Percentiles rank a stretch among this genome's conserved stretches.
Evolutionary conservation across 352 stramenopile genomes (phyloP).

Genomic region (Salisapilia sapeloensis): DNA sequence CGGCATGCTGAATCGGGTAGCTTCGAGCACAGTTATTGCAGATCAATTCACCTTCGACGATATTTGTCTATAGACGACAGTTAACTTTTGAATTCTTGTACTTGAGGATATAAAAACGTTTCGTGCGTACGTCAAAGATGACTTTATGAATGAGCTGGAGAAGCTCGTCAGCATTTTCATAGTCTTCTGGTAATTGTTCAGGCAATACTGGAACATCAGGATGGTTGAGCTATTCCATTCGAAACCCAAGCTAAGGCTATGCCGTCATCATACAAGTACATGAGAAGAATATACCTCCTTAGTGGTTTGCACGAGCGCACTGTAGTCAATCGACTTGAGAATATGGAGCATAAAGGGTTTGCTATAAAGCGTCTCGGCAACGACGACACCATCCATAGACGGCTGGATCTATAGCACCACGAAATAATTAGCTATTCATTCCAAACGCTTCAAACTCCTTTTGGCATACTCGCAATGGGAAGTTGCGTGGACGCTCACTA

Average conservation of each 20-base stretch:
- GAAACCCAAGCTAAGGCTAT: not conserved
- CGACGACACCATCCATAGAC: constrained; percentile 63
- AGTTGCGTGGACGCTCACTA: constrained; percentile 49
- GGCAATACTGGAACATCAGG: constrained; percentile 56
- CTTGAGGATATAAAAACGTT: not conserved
- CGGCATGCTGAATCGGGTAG: constrained; percentile 60
- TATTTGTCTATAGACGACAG: constrained; percentile 38
- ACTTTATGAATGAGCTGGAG: constrained; percentile 61
- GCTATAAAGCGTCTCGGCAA: constrained; percentile 62
- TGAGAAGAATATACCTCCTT: constrained; percentile 24
- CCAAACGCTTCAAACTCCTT: not conserved
- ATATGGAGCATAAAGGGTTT: constrained; percentile 79
- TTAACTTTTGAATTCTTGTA: too few relatives aligned
- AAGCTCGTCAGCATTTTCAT: constrained; percentile 40
- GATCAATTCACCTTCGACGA: constrained; percentile 66
- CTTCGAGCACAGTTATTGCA: constrained; percentile 73
- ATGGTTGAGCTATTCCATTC: constrained; percentile 40
- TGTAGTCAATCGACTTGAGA: constrained; percentile 76
- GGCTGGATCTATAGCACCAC: constrained; percentile 32
- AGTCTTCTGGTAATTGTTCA: constrained; percentile 36
- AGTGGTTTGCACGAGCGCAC: constrained; percentile 47
- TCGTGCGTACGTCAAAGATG: constrained; percentile 52
- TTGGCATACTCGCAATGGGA: constrained; percentile 40
- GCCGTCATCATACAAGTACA: not conserved
- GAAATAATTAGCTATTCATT: not conserved